These are phyloP conservation scores for Aspergillus wentii DNA, from an alignment of 495 filamentous ascomycete genomes.

Conservation along the genomic window DNA sequence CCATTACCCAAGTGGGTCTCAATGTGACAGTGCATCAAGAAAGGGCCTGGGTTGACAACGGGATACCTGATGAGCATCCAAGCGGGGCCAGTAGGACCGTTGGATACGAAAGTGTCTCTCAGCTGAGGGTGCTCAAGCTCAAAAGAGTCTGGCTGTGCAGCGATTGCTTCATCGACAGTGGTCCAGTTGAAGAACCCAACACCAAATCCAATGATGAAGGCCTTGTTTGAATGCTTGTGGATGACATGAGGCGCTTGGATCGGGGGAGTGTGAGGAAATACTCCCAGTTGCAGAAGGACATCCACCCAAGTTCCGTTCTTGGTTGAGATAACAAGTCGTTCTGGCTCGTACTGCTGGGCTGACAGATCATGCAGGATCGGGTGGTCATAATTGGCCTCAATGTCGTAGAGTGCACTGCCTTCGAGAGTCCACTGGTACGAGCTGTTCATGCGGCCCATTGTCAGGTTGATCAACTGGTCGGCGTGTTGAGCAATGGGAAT, in stretches of 20 bases:
- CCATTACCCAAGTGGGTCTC: conserved; percentile 44
- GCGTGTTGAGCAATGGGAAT: conserved; percentile 22
- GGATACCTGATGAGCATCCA: conserved; percentile 51
- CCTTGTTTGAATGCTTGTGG: conserved; percentile 53
- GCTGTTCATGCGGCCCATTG: conserved; percentile 25
- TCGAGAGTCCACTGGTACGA: conserved; percentile 40
- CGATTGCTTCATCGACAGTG: conserved; percentile 35
- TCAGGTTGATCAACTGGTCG: conserved; percentile 36
- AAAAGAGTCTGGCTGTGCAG: conserved; percentile 34
- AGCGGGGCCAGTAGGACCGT: conserved; percentile 17
- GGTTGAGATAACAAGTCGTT: conserved; percentile 39
- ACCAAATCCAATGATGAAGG: conserved; percentile 41
- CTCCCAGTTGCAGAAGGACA: conserved; percentile 34
- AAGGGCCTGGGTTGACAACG: conserved; percentile 44
- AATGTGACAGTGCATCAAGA: conserved; percentile 51
- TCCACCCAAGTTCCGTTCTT: conserved; percentile 49
- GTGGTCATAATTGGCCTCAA: conserved; percentile 18
- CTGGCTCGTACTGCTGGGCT: conserved; percentile 11
- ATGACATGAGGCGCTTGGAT: conserved; percentile 44
- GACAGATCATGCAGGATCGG: conserved; percentile 40
- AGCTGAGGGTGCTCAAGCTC: conserved; percentile 39
- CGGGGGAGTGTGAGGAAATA: conserved; percentile 8
- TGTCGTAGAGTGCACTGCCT: conserved; percentile 20
- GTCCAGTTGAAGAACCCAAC: conserved; percentile 33
- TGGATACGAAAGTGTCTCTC: conserved; percentile 41